A percentile compares a stretch with the other conserved stretches of the same genome.
phyloP scores from a whole-genome alignment of 106 monocot species.

The Apostasia shenzhenica region DNA sequence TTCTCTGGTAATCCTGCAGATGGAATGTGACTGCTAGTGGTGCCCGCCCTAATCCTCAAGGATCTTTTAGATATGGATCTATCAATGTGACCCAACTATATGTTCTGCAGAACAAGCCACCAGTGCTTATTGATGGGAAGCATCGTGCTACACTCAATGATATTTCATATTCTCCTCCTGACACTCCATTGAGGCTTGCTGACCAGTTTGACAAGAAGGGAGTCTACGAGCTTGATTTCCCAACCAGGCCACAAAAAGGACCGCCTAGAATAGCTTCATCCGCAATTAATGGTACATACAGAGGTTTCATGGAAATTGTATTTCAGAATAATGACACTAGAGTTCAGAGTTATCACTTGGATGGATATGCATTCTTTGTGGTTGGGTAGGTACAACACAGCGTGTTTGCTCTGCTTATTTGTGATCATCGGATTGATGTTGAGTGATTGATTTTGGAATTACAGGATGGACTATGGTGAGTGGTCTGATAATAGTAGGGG shows the following conservation, averaged over 20 bases:
- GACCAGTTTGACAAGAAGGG: slow-evolving; percentile 49
- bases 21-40: slow-evolving; percentile 45
- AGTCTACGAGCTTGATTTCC: slow-evolving; percentile 63
- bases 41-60: slow-evolving; percentile 56
- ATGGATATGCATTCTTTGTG: slow-evolving; percentile 78
- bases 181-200: slow-evolving; percentile 53
- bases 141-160: slow-evolving; percentile 57
- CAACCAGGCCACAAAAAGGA: slow-evolving; percentile 32
- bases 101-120: slow-evolving; percentile 41
- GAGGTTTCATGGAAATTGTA: slow-evolving; percentile 67
- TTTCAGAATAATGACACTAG: slow-evolving; percentile 72
- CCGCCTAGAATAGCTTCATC: slow-evolving; percentile 35
- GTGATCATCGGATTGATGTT: background rate
- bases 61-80: slow-evolving; percentile 48
- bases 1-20: slow-evolving; percentile 14
- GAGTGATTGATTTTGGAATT: background rate
- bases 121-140: slow-evolving; percentile 46
- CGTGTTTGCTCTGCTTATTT: background rate
- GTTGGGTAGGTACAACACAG: slow-evolving; percentile 38
- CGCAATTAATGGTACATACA: slow-evolving; percentile 54
- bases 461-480: slow-evolving; percentile 64
- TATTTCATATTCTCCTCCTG: slow-evolving; percentile 45
- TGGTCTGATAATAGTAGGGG: slow-evolving; percentile 68
- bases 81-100: slow-evolving; percentile 64
- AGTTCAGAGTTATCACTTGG: slow-evolving; percentile 61